A percentile compares a stretch with the other conserved stretches of the same genome.
These are phyloP conservation scores for Vanilla planifolia DNA, from an alignment of 106 monocot genomes.

Conservation along the genomic window DNA sequence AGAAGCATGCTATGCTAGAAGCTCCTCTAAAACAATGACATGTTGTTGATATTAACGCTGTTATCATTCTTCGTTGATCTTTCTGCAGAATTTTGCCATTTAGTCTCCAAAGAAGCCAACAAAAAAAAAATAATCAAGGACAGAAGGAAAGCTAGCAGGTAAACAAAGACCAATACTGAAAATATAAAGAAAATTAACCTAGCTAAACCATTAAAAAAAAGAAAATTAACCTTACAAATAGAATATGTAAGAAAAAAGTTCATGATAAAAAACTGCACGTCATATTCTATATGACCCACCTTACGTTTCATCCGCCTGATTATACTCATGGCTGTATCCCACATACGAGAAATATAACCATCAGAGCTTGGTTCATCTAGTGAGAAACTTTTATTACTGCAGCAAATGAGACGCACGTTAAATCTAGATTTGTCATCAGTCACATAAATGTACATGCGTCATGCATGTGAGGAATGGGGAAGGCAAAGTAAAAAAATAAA, in stretches of 20 bases:
- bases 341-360: slow-evolving; percentile 40
- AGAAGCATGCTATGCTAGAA: slow-evolving; percentile 42
- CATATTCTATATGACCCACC: slow-evolving; percentile 20
- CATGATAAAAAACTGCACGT: background rate
- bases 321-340: slow-evolving; percentile 38
- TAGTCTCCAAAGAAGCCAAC: background rate
- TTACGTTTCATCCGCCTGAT: slow-evolving; percentile 28
- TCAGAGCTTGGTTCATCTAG: slow-evolving; percentile 15
- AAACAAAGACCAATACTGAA: too few species aligned
- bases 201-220: too few species aligned
- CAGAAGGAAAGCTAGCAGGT: too few species aligned
- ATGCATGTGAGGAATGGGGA: background rate
- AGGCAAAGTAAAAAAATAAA: background rate
- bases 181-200: background rate
- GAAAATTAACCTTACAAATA: too few species aligned
- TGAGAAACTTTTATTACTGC: slow-evolving; percentile 22
- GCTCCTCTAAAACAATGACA: slow-evolving; percentile 44
- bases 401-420: slow-evolving; percentile 11
- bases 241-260: background rate
- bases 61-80: slow-evolving; percentile 39
- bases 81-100: slow-evolving; percentile 17
- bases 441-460: background rate
- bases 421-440: background rate
- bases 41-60: slow-evolving; percentile 45
- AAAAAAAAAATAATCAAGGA: background rate